Evolutionary conservation across 1,284 basidiomycete genomes (phyloP).

Genomic region (Cutaneotrichosporon cavernicola): DNA sequence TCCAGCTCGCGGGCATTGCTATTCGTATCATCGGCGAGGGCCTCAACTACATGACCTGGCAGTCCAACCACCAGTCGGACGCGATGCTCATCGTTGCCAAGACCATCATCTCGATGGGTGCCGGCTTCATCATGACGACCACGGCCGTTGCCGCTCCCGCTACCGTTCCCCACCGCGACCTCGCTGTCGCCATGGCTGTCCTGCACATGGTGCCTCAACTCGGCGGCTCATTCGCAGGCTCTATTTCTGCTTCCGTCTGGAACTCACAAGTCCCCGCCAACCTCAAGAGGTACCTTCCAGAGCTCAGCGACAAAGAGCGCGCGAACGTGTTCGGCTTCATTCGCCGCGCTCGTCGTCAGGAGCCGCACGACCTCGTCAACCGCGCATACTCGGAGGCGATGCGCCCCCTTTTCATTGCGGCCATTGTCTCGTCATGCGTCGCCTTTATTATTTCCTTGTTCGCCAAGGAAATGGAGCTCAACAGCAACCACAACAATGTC

Average conservation of each 20-base stretch:
- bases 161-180: slow-evolving; percentile 50
- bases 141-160: slow-evolving; percentile 51
- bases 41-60: slow-evolving; percentile 15
- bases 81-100: slow-evolving; percentile 44
- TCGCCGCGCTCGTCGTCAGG: slow-evolving; percentile 31
- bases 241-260: slow-evolving; percentile 47
- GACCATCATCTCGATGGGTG: slow-evolving; percentile 28
- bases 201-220: slow-evolving; percentile 52
- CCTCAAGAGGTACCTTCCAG: slow-evolving; percentile 35
- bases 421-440: slow-evolving; percentile 32
- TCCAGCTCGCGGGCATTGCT: slow-evolving; percentile 38
- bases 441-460: slow-evolving; percentile 36
- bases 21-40: slow-evolving; percentile 34
- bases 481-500: slow-evolving; percentile 38
- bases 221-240: slow-evolving; percentile 49
- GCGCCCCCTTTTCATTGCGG: slow-evolving; percentile 33
- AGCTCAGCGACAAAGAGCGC: slow-evolving; percentile 31
- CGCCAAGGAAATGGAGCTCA: slow-evolving; percentile 38
- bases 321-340: slow-evolving; percentile 40
- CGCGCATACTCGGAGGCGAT: slow-evolving; percentile 39
- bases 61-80: slow-evolving; percentile 14
- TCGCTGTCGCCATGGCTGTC: slow-evolving; percentile 50
- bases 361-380: slow-evolving; percentile 38
- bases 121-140: slow-evolving; percentile 43
- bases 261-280: slow-evolving; percentile 33